Conservation (phyloP, 345 rosid species). For the Aquilaria malaccensis region DNA sequence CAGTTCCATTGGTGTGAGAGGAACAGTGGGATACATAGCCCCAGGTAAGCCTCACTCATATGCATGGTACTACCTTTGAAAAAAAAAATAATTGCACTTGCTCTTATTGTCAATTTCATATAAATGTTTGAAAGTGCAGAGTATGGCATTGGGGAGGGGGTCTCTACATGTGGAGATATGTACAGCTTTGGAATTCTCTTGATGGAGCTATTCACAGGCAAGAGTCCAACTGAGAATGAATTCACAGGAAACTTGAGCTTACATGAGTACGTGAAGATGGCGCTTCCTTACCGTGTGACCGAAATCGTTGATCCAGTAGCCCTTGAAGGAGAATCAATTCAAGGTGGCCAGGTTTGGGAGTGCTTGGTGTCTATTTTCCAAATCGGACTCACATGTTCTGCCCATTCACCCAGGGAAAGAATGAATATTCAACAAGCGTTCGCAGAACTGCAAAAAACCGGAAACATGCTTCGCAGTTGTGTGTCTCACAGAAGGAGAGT, state of each 20-base stretch:
- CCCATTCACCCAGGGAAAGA: neutral
- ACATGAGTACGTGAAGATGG: neutral
- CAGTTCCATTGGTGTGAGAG: neutral
- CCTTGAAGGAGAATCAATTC: neutral
- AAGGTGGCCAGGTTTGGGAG: neutral
- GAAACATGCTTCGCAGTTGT: too few relatives aligned
- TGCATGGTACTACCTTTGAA: neutral
- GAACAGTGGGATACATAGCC: constrained; percentile 1
- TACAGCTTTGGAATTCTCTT: constrained; percentile 2
- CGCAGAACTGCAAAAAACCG: too few relatives aligned
- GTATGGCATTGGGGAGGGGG: neutral
- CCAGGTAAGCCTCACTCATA: neutral
- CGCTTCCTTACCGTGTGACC: neutral
- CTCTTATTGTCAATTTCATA: neutral
- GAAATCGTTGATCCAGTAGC: neutral
- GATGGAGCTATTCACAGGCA: neutral
- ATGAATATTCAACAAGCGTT: too few relatives aligned
- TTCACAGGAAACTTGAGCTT: neutral
- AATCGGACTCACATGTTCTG: constrained; percentile 1
- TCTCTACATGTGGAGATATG: neutral
- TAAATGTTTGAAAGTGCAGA: neutral
- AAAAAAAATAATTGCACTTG: neutral
- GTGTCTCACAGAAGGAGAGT: too few relatives aligned
- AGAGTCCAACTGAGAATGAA: neutral
- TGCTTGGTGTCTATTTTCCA: neutral